Base-by-base conservation (phyloP, 75 land plant species). In the Larix kaempferi region DNA sequence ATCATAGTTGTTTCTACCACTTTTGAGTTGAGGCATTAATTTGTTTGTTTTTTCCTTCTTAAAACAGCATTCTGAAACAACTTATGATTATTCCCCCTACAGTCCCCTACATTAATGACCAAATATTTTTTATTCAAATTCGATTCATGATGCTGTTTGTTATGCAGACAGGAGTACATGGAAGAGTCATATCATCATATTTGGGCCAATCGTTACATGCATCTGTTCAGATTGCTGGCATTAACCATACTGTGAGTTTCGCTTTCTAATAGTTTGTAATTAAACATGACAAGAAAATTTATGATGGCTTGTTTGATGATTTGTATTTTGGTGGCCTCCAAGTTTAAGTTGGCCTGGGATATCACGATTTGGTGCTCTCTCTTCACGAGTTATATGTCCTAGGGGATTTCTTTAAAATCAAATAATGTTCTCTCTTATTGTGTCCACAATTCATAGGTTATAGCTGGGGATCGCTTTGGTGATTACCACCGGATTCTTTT, bases 81-180 rank as follows among this genome's bases (percentile, higher is more conserved):
- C 6, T 4, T 65, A 33, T 65, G 21, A 65, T 33, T 65, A 33
- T 17, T 33, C n/a, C 72, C n/a, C n/a, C n/a, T n/a, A n/a, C n/a
- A n/a, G n/a, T n/a, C n/a, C n/a, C 72, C 41, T 69, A 10, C 41
- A 69, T 35, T 44, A 69, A 41, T 41, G n/a, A 11, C 41, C 13
- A 19, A 39, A 17, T 37, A 69, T 33, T 15, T 33, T 41, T 41
- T n/a, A 10, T 69, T 69, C 49, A 37, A 49, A 49, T 41, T 37
- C 6, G 41, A 22, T 39, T 41, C 23, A 37, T 35, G 23, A 41
- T 4, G 6, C n/a, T 21, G 13, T 69, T 73, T 73, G 26, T 52
- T 21, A 52, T 84, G 59, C 83, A 96, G 99, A 85, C 84, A 6
- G 95, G 95, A 76, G 79, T 96, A 52, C 95, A 94, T 89, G 99